Conservation (phyloP, 2,329 filamentous ascomycete species). For the Talaromyces sp. region DNA sequence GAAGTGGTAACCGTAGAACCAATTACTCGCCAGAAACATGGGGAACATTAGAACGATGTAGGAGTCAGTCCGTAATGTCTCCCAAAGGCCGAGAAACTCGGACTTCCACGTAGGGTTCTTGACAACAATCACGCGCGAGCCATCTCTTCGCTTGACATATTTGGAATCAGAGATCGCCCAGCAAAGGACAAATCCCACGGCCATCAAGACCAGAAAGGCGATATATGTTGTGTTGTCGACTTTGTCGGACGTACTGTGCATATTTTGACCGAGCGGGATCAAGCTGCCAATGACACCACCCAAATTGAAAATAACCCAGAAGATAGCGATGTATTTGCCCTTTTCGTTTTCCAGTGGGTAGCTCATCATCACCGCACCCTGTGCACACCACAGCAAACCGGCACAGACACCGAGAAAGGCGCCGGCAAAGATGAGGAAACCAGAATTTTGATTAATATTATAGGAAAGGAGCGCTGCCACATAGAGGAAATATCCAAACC, state of each 20-base stretch:
- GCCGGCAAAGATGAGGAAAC: conserved; percentile 54
- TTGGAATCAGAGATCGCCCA: conserved; percentile 72
- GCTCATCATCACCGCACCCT: conserved; percentile 67
- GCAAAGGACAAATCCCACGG: conserved; percentile 69
- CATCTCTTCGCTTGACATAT: conserved; percentile 73
- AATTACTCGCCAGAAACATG: conserved; percentile 79
- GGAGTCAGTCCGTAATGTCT: conserved; percentile 70
- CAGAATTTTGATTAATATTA: conserved; percentile 52
- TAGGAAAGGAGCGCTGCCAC: conserved; percentile 54
- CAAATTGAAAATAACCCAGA: conserved; percentile 95
- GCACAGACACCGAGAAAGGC: conserved; percentile 54
- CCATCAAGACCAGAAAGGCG: conserved; percentile 82
- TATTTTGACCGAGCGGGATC: conserved; percentile 54
- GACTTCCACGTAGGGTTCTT: conserved; percentile 86
- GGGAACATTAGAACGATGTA: conserved; percentile 78
- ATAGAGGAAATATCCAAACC: conserved; percentile 54
- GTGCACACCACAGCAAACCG: conserved; percentile 54
- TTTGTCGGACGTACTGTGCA: conserved; percentile 43
- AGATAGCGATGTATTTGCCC: conserved; percentile 85
- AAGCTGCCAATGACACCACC: conserved; percentile 83
- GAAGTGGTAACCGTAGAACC: conserved; percentile 80
- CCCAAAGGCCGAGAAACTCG: conserved; percentile 74
- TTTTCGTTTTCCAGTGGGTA: conserved; percentile 82
- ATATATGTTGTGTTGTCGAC: conserved; percentile 78
- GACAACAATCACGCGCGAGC: conserved; percentile 80